Percentiles rank a stretch among this genome's conserved stretches.
phyloP scores from a whole-genome alignment of 768 basidiomycete genomes.

The Hygrophorus pudorinus region DNA sequence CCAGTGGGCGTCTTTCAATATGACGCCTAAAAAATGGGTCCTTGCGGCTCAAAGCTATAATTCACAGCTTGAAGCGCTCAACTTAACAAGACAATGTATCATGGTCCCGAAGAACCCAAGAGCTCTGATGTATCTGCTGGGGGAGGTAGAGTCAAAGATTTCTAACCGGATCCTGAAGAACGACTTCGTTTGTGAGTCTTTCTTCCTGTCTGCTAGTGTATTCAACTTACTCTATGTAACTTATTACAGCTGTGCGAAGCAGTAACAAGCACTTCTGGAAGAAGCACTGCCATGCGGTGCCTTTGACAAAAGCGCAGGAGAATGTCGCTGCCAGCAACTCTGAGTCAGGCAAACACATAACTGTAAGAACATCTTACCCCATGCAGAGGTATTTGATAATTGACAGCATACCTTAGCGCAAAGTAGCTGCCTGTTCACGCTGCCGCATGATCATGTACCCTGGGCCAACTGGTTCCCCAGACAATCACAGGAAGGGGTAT shows the following conservation, averaged over 20 bases:
- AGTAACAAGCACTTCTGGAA: conserved; percentile 4
- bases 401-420: too few species aligned
- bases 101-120: conserved; percentile 7
- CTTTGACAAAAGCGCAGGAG: not conserved
- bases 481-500: not conserved
- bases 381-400: too few species aligned
- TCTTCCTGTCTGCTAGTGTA: not conserved
- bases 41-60: conserved; percentile 9
- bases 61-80: conserved; percentile 1
- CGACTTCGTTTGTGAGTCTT: conserved; percentile 9
- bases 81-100: not conserved
- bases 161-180: conserved; percentile 4
- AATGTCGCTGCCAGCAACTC: too few species aligned
- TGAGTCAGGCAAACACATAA: too few species aligned
- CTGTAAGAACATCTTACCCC: too few species aligned
- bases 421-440: too few species aligned
- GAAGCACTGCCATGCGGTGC: conserved; percentile 2
- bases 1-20: conserved; percentile 12
- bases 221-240: not conserved
- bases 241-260: conserved; percentile 1
- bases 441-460: not conserved
- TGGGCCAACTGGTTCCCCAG: not conserved
- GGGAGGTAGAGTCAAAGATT: conserved; percentile 8
- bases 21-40: conserved; percentile 12
- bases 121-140: conserved; percentile 7